Evolutionary conservation across 2,329 filamentous ascomycete genomes (phyloP), one percentile per base, ranked within the genome.

Genomic region (Cytospora piceicola): DNA sequence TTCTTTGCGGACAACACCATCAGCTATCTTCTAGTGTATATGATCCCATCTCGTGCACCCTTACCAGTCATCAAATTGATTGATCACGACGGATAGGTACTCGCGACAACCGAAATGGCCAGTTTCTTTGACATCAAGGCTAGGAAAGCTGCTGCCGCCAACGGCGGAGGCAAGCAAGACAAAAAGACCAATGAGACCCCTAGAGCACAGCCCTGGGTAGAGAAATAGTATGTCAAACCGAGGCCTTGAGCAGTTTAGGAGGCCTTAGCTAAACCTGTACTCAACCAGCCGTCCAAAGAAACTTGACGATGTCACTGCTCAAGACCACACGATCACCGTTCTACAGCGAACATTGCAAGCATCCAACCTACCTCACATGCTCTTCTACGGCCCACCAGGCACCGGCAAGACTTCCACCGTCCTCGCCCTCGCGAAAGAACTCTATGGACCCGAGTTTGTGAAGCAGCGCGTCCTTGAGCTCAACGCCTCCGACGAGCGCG

Each of bases 391-490:
- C 4, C 95, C 96, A 0, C 96, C 95, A 0, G 95, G 95, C 52
- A 99, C 95, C 0, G 95, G 95, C 72, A 99, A 99, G 82, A 99
- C 95, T 1, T 97, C 93, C 2, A 99, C 96, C 0, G 93, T 99
- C 72, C 91, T 99, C 69, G 96, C 96, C 2, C 89, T 99, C 34
- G 94, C 95, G 63, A 97, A 97, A 79, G 94, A 98, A 75, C 90
- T 99, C 67, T 99, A 96, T 80, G 96, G 95, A 0, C 95, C 95
- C 52, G 93, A 97, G 71, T 88, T 99, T 73, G 91, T 97, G 74
- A 94, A 93, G 74, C 88, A 92, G 17, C 91, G 96, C 58, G 95
- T 99, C n/a, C 92, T 99, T 68, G 96, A 99, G 81, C 89, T 99
- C 74, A 99, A 99, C 80, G 96, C 96, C 72, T 99, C 96, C 46